Conservation (phyloP, 2,329 filamentous ascomycete genomes). For the Beauveria varroae region DNA sequence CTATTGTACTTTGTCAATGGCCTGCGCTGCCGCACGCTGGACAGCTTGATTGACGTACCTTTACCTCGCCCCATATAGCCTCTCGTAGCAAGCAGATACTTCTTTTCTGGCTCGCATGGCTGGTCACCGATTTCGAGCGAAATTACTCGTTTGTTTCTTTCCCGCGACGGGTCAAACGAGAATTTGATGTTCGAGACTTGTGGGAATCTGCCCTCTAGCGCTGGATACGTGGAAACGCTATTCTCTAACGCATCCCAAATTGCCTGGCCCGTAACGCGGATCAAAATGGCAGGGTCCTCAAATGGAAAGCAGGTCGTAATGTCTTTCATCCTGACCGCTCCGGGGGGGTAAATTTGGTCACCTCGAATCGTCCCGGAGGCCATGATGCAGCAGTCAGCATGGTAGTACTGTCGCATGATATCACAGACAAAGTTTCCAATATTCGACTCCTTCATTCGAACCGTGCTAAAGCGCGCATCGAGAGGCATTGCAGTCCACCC, state of each 20-base stretch:
- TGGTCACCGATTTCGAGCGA: conserved; percentile 53
- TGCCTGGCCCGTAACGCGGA: conserved; percentile 63
- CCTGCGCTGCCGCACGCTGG: background rate
- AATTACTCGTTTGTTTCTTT: conserved; percentile 55
- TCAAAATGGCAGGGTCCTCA: conserved; percentile 78
- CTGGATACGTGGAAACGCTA: conserved; percentile 70
- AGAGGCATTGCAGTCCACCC: conserved; percentile 75
- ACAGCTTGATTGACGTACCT: conserved; percentile 25
- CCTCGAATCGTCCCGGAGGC: conserved; percentile 79
- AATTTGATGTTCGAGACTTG: conserved; percentile 82
- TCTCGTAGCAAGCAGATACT: conserved; percentile 70
- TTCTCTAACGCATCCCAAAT: conserved; percentile 81
- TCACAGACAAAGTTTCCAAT: conserved; percentile 88
- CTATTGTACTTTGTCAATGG: conserved; percentile 26
- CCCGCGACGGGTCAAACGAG: conserved; percentile 57
- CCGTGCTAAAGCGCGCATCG: conserved; percentile 79
- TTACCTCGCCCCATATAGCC: conserved; percentile 88
- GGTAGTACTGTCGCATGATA: conserved; percentile 78
- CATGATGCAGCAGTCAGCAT: conserved; percentile 76
- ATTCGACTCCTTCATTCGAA: conserved; percentile 71
- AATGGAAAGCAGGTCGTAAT: conserved; percentile 89
- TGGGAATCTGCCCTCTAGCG: conserved; percentile 74
- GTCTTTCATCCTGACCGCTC: conserved; percentile 68
- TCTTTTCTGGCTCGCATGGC: conserved; percentile 52
- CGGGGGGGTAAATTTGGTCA: conserved; percentile 81